Percentiles rank a stretch among this genome's conserved stretches.
Conservation (phyloP, 352 stramenopile genomes). For the Halophytophthora polymorphica region DNA sequence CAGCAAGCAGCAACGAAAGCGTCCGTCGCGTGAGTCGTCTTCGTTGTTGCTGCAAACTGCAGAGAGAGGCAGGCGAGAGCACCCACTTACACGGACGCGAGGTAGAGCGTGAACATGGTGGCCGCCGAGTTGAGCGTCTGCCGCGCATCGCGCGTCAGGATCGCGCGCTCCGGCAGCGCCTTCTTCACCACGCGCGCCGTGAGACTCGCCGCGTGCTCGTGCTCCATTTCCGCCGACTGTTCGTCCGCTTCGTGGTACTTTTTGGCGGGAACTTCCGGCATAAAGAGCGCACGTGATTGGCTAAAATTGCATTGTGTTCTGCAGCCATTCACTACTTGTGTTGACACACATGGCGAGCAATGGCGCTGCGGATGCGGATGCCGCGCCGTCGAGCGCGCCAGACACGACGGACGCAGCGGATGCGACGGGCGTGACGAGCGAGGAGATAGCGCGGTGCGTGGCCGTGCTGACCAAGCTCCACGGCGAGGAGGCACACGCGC, state of each 20-base stretch:
- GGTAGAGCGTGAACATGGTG: constrained; percentile 79
- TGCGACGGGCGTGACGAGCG: constrained; percentile 30
- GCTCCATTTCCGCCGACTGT: constrained; percentile 44
- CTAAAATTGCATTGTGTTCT: too few species aligned
- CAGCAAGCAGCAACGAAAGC: neutral
- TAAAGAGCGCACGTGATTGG: too few species aligned
- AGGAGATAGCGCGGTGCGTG: constrained; percentile 56
- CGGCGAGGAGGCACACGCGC: constrained; percentile 31
- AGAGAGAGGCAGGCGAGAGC: too few species aligned
- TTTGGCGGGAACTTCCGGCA: neutral
- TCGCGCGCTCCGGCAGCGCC: constrained; percentile 59
- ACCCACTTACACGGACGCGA: constrained; percentile 56
- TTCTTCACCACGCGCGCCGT: constrained; percentile 69
- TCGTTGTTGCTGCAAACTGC: too few species aligned
- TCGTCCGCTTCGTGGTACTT: neutral
- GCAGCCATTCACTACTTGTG: too few species aligned
- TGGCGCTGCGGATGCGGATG: neutral
- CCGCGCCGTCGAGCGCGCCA: neutral
- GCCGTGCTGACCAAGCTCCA: constrained; percentile 57
- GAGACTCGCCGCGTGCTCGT: constrained; percentile 61
- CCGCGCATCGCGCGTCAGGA: constrained; percentile 65
- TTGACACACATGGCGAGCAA: constrained; percentile 11
- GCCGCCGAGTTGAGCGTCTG: constrained; percentile 66
- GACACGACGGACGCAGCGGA: neutral
- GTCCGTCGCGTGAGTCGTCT: neutral